Base-by-base conservation (phyloP, 2,329 filamentous ascomycete species). In the Nigrograna mackinnonii region DNA sequence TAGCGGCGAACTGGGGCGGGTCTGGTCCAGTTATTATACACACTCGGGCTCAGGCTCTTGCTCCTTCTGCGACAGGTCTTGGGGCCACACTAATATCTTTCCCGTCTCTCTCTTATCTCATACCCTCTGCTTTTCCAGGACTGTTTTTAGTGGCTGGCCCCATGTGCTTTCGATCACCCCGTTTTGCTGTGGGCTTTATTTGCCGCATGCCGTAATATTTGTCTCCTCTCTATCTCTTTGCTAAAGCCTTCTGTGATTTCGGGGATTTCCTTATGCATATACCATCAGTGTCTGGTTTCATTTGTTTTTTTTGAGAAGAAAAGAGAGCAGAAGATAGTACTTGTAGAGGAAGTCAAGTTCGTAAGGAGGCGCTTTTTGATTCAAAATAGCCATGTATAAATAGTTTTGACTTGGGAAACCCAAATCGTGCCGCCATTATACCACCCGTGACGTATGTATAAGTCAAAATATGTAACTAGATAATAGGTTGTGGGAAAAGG, bases 91-190 rank as follows among this genome's bases (percentile, higher is more conserved):
- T 67, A 65, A 67, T 65, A 66, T 55, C 50, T 60, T 58, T 62
- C 54, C n/a, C 58, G 41, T 40, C 41, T 58, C 52, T 59, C 54
- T 53, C 53, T 17, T 33, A 11, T 17, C 16, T 59, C 61, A 66
- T 66, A 66, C 62, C 63, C 63, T 55, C 54, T 57, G 49, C 44
- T 47, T 63, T 56, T 60, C 49, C 52, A 62, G 59, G 60, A 62
- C 51, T 55, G 44, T 41, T 50, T 21, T 47, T 60, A 55, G 58
- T 64, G 66, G 66, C 66, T 68, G 66, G 66, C 64, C 62, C 63
- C 60, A 61, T 57, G 54, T 51, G 57, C 51, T 54, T 48, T 49
- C 43, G 43, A 59, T 59, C 48, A 49, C 45, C 52, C 57, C 51
- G 55, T 47, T 56, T 50, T 41, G 49, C 48, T 49, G 48, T 49